Conservation (phyloP, 345 rosid genomes). For the Abelmoschus esculentus region DNA sequence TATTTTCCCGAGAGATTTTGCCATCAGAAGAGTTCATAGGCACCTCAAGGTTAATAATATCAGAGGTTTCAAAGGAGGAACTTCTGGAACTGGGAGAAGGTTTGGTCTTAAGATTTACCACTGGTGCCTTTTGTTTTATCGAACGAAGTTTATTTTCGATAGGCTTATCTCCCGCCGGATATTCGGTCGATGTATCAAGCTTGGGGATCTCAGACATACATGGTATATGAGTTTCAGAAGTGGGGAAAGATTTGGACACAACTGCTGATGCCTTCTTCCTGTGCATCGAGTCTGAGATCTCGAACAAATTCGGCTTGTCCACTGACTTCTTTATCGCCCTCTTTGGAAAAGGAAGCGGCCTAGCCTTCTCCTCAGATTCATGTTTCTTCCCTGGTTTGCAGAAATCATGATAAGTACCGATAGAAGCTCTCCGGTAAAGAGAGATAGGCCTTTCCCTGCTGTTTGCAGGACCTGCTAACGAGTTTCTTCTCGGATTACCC, state of each 20-base stretch:
- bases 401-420: constrained; percentile 73
- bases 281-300: constrained; percentile 22
- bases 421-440: constrained; percentile 56
- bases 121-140: constrained; percentile 18
- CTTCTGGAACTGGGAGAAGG: constrained; percentile 14
- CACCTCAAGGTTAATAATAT: constrained; percentile 21
- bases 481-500: constrained; percentile 32
- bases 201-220: constrained; percentile 21
- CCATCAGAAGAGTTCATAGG: constrained; percentile 11
- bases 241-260: constrained; percentile 16
- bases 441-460: constrained; percentile 37
- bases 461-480: constrained; percentile 33
- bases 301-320: constrained; percentile 20
- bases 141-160: no score
- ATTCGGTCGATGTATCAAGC: constrained; percentile 12
- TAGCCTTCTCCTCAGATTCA: constrained; percentile 38
- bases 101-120: constrained; percentile 14
- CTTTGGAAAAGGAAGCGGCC: constrained; percentile 23
- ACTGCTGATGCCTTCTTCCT: constrained; percentile 21
- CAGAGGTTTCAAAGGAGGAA: constrained; percentile 14
- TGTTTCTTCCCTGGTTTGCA: constrained; percentile 66
- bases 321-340: constrained; percentile 28
- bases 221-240: constrained; percentile 2
- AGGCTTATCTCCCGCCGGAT: neutral
- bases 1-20: neutral